Evolutionary conservation across 73 alveolate genomes (phyloP), one percentile per base, ranked within the genome.

Genomic region (Paramecium pentaurelia): DNA sequence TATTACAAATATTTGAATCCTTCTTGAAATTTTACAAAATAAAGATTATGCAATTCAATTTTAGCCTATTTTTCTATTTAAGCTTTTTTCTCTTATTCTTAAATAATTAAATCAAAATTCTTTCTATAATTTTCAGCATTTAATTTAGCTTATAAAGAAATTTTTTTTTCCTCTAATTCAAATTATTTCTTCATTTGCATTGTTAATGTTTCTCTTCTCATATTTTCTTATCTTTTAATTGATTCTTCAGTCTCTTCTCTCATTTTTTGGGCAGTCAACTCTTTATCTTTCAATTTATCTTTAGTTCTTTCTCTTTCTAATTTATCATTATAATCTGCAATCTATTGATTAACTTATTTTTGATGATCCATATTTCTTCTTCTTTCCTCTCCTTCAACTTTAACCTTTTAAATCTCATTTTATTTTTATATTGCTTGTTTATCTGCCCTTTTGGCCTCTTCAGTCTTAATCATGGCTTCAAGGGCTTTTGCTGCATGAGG

Each of bases 321-420:
- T 84, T 86, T 91, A 47, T 93, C 97, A 86, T 95, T 93, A 71
- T 95, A 95, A 47, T 96, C 98, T 2, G 97, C 98, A 18, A 93
- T 83, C 49, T 95, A 10, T 68, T 95, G 92, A 16, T 96, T 87
- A 94, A 87, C 91, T 71, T 95, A 96, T 32, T 93, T 58, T 68
- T 96, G 95, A 60, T 96, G 94, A 60, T 95, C 84, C 34, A 93
- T 88, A 16, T 96, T 92, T 73, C 77, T 86, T 20, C 97, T 86
- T 51, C 95, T 49, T 71, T 96, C 97, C 49, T 96, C 98, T 38
- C 92, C 91, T 34, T 87, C 93, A 8, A 95, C 70, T 77, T 92
- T 88, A 0, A 93, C 36, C 38, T 84, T 93, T 60, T 86, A 86
- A 10, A 34, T 40, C 25, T 47, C 85, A 7, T 58, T 42, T 47